Evolutionary conservation across 2,329 filamentous ascomycete genomes (phyloP), one percentile per base, ranked within the genome.

Genomic region (Talaromyces amestolkiae): DNA sequence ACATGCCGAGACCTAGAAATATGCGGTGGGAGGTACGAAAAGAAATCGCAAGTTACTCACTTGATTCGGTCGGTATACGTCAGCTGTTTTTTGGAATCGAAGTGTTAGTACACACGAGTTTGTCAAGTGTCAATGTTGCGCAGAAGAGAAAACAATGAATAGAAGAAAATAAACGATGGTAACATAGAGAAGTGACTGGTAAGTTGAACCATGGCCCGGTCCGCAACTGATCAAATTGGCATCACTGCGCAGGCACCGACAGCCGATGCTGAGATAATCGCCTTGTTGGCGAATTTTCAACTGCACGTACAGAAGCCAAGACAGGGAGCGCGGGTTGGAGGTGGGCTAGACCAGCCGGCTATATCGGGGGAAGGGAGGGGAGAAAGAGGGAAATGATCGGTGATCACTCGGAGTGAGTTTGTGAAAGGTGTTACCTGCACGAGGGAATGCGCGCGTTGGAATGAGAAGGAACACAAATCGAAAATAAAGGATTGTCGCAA

Each of bases 21-120:
- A 31, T 41, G 56, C 8, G 56, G 13, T 33, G 22, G 24, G 22
- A 39, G 41, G 59, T 31, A 63, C 61, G 27, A 61, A 31, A 43
- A 65, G 65, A 63, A 68, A 64, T 58, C 66, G 60, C 49, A 41
- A 45, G 59, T 53, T 53, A 80, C 79, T 79, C 78, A 81, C 79
- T 78, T 80, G 77, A 69, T 75, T 74, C 69, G 79, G 79, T 68
- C 79, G 79, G 75, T 81, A 81, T 64, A 80, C 78, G 79, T 81
- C 79, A 68, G 79, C 79, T 79, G 72, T 70, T 70, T 70, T 73
- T 70, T 66, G 63, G 65, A 69, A 61, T 39, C 35, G 59, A 68
- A 66, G 67, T 63, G 67, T 70, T 61, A 68, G 72, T 69, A 63
- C 56, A 51, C 60, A 15, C 6, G 9, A 53, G 37, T 54, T 61